Percentiles rank a stretch among this genome's conserved stretches.
These are phyloP conservation scores for Astragalus glycyphyllos DNA, from an alignment of 306 rosid species.

Conservation along the genomic window DNA sequence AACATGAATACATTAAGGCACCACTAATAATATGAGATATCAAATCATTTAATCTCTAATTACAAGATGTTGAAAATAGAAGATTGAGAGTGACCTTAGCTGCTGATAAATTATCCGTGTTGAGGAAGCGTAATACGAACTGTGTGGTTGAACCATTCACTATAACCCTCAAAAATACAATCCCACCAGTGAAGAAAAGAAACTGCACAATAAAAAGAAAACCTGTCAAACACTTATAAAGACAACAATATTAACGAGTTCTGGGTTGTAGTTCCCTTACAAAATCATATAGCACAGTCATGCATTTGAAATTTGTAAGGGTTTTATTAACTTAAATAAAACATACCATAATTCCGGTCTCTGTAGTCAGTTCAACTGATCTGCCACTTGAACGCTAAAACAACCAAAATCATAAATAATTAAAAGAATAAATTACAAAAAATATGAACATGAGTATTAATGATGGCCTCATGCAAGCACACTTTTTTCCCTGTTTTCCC, in stretches of 20 bases:
- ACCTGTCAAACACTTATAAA: conserved; percentile 26
- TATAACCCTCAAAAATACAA: conserved; percentile 85
- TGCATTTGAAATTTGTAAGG: conserved; percentile 18
- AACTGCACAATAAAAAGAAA: conserved; percentile 59
- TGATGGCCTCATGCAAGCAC: conserved; percentile 1
- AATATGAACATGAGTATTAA: conserved; percentile 15
- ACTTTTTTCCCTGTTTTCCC: not conserved
- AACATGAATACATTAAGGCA: too few species aligned
- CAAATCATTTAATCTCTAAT: too few species aligned
- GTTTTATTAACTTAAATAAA: conserved; percentile 31
- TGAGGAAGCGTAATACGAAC: conserved; percentile 69
- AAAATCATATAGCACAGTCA: conserved; percentile 10
- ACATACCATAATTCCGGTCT: conserved; percentile 79
- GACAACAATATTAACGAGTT: conserved; percentile 19
- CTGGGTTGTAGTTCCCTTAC: conserved; percentile 18
- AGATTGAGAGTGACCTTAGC: conserved; percentile 67
- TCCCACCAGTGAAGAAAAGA: conserved; percentile 96
- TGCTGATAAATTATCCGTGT: conserved; percentile 70
- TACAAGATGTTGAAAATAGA: conserved; percentile 8
- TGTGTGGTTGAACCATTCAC: conserved; percentile 96
- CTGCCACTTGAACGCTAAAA: conserved; percentile 74
- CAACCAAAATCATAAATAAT: conserved; percentile 37
- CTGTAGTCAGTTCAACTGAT: conserved; percentile 64
- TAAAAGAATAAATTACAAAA: conserved; percentile 35
- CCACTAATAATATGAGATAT: too few species aligned